These are phyloP conservation scores for Pleurotus ostreatus DNA, from an alignment of 768 basidiomycete genomes.

Conservation along the genomic window DNA sequence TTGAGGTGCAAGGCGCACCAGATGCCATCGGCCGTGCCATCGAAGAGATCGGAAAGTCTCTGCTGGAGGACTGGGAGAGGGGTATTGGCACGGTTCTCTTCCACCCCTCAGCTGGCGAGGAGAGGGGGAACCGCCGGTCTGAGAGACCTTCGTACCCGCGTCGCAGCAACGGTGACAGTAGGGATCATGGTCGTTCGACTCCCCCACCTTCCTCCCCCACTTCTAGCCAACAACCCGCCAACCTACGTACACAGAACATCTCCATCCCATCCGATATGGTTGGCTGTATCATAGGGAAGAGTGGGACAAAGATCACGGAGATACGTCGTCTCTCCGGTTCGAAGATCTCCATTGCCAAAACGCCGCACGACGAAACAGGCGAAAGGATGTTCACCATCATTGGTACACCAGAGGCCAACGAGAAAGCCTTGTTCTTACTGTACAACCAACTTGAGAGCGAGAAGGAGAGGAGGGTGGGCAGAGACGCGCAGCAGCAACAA, in stretches of 20 bases:
- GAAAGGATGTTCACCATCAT: conserved; percentile 99
- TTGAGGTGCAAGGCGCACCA: conserved; percentile 93
- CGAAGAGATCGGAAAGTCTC: conserved; percentile 91
- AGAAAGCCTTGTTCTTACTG: conserved; percentile 94
- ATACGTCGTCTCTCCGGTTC: conserved; percentile 97
- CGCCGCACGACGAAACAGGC: conserved; percentile 98
- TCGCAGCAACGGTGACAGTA: conserved; percentile 61
- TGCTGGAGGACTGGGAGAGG: conserved; percentile 96
- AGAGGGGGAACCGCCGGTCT: conserved; percentile 53
- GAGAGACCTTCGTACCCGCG: conserved; percentile 53
- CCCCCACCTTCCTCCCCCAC: conserved; percentile 48
- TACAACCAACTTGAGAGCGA: conserved; percentile 97
- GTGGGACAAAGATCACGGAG: conserved; percentile 98
- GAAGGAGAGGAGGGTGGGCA: conserved; percentile 89
- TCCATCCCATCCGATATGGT: conserved; percentile 99
- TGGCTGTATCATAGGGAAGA: conserved; percentile 92
- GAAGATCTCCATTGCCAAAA: conserved; percentile 98
- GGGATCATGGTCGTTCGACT: conserved; percentile 41
- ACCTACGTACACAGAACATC: conserved; percentile 97
- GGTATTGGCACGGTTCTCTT: conserved; percentile 92
- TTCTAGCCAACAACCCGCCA: conserved; percentile 59
- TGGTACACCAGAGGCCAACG: conserved; percentile 93
- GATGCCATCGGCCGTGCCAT: conserved; percentile 92
- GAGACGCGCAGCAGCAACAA: conserved; percentile 76
- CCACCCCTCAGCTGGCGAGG: conserved; percentile 86